Base-by-base conservation (phyloP, 805 yeast species). In the Priceomyces melissophilus region DNA sequence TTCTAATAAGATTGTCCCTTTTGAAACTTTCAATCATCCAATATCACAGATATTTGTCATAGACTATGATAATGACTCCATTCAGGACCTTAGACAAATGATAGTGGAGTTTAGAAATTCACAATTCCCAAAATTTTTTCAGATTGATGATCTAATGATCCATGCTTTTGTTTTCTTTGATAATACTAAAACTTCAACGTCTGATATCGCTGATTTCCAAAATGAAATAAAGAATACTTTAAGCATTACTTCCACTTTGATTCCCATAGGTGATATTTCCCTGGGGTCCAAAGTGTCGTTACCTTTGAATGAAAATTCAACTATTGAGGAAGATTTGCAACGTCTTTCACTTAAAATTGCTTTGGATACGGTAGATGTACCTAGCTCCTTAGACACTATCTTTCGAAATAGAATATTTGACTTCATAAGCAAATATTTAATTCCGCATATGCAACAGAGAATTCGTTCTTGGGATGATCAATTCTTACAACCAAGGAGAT, bases 1-100 rank as follows among this genome's bases (percentile, higher is more conserved):
- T 3, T 71, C 84, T 10, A 73, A 78, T 10, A 72, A 73, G 6
- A 62, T 86, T 7, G 79, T 87, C 2, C 81, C 91, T 2, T 87
- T 86, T 56, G 97, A 91, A 59, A 82, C 88, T 4, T 81, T 89
- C 58, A 82, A 85, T 49, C 96, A 90, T 56, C 97, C 97, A 0
- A 76, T 88, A 2, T 75, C 87, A 2, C 84, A 89, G 32, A 57
- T 91, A 10, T 71, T 88, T 38, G 81, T 82, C 1, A 68, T 88
- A 3, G 77, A 87, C 15, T 70, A 44, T 38, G 57, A 78, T 15
- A 48, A 61, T 10, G 86, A 82, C 42, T 44, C 75, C 0, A 58
- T 78, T 26, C 81, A 76, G 10, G 60, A 64, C n/a, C 80, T 93
- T 4, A 71, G 84, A 38, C 75, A 73, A 13, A 57, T 79, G 30